Evolutionary conservation across 345 rosid genomes (phyloP).

Genomic region (Populus pruinosa): DNA sequence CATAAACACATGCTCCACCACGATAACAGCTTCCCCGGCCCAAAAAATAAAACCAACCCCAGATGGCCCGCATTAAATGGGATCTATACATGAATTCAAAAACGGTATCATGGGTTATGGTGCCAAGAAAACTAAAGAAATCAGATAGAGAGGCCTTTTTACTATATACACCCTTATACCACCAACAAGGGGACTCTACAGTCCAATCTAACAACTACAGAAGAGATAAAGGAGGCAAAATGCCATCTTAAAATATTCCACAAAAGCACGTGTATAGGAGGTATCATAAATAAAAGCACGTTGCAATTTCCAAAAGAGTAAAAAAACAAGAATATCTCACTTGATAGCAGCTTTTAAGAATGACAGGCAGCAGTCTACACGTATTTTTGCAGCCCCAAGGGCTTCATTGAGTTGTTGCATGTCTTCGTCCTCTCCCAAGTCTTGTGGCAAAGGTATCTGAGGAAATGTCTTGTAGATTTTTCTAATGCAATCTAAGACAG

Average conservation of each 20-base stretch:
- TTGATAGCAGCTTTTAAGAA: slow-evolving; percentile 84
- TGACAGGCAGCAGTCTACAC: slow-evolving; percentile 74
- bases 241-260: slow-evolving; percentile 1
- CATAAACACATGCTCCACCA: background rate
- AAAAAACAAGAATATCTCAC: slow-evolving; percentile 37
- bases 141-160: background rate
- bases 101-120: background rate
- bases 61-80: background rate
- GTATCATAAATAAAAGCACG: background rate
- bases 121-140: background rate
- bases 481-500: slow-evolving; percentile 67
- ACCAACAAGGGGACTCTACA: background rate
- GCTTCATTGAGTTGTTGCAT: slow-evolving; percentile 75
- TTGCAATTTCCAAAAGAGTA: background rate
- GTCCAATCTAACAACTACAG: background rate
- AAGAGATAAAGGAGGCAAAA: background rate
- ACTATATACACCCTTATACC: background rate
- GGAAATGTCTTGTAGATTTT: slow-evolving; percentile 78
- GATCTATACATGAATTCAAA: background rate
- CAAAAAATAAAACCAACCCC: background rate
- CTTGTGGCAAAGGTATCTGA: slow-evolving; percentile 65
- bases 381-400: slow-evolving; percentile 80
- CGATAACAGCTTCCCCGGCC: background rate
- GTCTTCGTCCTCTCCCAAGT: slow-evolving; percentile 66
- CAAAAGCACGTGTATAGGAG: background rate